Percentiles rank a stretch among this genome's conserved stretches.
Evolutionary conservation across 208 protist species (phyloP).

Genomic region (Acanthamoeba healyi): DNA sequence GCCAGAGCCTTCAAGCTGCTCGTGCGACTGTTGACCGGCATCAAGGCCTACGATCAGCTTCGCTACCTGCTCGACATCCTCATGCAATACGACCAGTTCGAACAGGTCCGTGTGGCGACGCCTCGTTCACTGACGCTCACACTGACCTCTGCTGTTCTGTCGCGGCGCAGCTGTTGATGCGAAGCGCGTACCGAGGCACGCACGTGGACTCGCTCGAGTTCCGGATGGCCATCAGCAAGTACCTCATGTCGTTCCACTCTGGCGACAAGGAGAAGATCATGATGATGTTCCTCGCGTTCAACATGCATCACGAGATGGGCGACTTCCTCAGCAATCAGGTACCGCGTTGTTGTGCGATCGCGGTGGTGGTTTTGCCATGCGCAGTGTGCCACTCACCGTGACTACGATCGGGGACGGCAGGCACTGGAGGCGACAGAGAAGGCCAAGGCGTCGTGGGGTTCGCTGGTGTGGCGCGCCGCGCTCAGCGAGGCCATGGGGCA

Average conservation of each 20-base stretch:
- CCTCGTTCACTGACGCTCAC: no score
- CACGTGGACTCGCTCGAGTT: constrained; percentile 30
- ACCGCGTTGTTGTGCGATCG: no score
- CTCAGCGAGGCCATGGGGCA: constrained; percentile 13
- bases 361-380: no score
- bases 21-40: constrained; percentile 40
- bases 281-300: constrained; percentile 71
- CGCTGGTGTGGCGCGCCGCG: background rate
- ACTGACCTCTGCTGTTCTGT: no score
- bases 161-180: background rate
- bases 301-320: constrained; percentile 72
- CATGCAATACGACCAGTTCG: constrained; percentile 67
- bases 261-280: constrained; percentile 54
- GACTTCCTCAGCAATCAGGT: constrained; percentile 57
- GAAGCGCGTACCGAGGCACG: background rate
- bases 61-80: constrained; percentile 42
- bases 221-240: constrained; percentile 36
- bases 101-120: constrained; percentile 51
- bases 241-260: background rate
- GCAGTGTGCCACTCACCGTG: no score
- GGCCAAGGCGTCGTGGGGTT: background rate
- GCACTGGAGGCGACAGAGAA: background rate
- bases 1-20: constrained; percentile 30
- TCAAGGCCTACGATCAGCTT: constrained; percentile 49
- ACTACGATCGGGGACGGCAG: no score